Evolutionary conservation across 1,284 basidiomycete species (phyloP), one percentile per base, ranked within the genome.

Genomic region (Ceratobasidium sp.): DNA sequence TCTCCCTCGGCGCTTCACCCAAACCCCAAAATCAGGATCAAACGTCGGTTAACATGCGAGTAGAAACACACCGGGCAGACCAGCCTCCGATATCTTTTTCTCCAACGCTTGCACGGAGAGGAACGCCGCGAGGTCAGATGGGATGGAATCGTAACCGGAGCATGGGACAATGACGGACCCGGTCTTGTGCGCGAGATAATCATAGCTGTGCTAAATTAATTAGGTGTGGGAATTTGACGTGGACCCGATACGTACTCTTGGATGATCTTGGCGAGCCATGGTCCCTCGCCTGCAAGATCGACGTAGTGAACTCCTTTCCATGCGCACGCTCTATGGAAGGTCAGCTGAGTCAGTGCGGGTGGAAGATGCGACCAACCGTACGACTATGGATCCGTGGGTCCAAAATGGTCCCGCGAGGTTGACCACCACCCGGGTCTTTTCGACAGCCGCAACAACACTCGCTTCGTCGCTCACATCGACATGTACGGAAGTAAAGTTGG

Each of bases 91-190:
- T 77, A n/a, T 81, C 74, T 11, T 79, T 78, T 24, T 78, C 78
- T 88, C 86, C 67, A 87, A 82, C 0, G 84, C 86, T 64, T 84
- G 84, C 45, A 86, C 87, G 15, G 88, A 84, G 63, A 92, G 83
- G 81, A 88, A 90, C 0, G 89, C 88, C 7, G 85, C 81, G 27
- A 91, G 80, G 80, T 94, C 93, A 15, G 89, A 89, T 1, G 93
- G 92, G 17, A 93, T 80, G 19, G 91, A 91, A 81, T 94, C 93
- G 76, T 92, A 88, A 0, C 91, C 93, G 75, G 89, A 91, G 2
- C 88, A 85, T 14, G 90, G 91, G 8, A 94, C 85, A 76, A 96
- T 90, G 76, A 91, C 86, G 0, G 92, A 84, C 22, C 87, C 86
- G 0, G 88, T 91, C 80, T 90, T 88, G 19, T 85, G 87, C 0